phyloP scores from a whole-genome alignment of 768 basidiomycete species.

The Tylopilus vinaceipallidus region DNA sequence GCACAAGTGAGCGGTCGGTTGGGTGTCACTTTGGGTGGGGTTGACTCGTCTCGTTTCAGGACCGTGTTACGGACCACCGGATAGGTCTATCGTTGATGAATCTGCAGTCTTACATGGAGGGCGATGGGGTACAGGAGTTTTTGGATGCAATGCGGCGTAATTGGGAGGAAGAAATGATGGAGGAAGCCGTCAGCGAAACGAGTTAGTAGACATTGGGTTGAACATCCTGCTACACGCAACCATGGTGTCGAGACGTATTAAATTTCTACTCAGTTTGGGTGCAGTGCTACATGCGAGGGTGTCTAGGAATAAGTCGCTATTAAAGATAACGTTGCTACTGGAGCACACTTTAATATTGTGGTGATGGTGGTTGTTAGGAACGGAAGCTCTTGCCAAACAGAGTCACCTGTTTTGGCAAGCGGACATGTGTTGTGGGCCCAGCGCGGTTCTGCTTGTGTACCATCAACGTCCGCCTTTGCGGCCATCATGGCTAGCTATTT shows the following conservation, averaged over 20 bases:
- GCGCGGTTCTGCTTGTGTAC: too few species aligned
- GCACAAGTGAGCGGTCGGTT: conserved; percentile 54
- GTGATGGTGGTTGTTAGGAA: conserved; percentile 13
- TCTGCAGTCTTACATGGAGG: conserved; percentile 62
- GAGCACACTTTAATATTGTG: too few species aligned
- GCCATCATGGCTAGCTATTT: conserved; percentile 23
- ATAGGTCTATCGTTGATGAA: conserved; percentile 76
- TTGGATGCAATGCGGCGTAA: conserved; percentile 55
- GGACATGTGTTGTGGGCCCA: conserved; percentile 1
- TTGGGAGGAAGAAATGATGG: conserved; percentile 54
- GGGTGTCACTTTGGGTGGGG: too few species aligned
- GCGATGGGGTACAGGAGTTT: conserved; percentile 57
- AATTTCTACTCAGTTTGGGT: too few species aligned
- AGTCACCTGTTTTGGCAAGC: conserved; percentile 14
- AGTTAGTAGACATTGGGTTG: too few species aligned
- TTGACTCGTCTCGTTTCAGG: conserved; percentile 41
- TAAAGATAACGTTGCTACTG: too few species aligned
- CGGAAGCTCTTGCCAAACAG: conserved; percentile 21
- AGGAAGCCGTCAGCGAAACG: conserved; percentile 42
- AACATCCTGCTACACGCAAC: too few species aligned
- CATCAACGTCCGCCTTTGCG: background rate
- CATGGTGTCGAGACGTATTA: too few species aligned
- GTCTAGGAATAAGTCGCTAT: too few species aligned
- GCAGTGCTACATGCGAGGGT: too few species aligned
- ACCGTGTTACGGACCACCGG: conserved; percentile 91